Percentiles rank a stretch among this genome's conserved stretches.
Evolutionary conservation across 2,329 filamentous ascomycete species (phyloP).

Genomic region (Plectosphaerella cucumerina): DNA sequence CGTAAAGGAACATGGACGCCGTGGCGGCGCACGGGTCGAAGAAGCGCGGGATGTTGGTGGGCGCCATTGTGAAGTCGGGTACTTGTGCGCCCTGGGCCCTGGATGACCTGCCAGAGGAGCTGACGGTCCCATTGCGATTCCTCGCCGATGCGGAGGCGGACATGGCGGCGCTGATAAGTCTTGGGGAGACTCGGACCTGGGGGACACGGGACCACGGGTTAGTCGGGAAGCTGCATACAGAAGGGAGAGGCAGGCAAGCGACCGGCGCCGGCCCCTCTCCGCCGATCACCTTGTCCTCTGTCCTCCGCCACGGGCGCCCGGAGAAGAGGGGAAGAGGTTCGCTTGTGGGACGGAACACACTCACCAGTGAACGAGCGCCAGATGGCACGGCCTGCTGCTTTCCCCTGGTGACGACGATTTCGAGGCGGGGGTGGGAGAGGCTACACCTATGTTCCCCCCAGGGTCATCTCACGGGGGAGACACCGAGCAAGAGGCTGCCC

Average conservation of each 20-base stretch:
- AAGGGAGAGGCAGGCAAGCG: slow-evolving; percentile 14
- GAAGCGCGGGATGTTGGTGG: slow-evolving; percentile 45
- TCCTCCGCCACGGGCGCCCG: background rate
- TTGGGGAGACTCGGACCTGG: slow-evolving; percentile 17
- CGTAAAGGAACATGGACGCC: slow-evolving; percentile 84
- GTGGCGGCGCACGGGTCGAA: slow-evolving; percentile 91
- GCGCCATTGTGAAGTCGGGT: slow-evolving; percentile 51
- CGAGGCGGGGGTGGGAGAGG: slow-evolving; percentile 18
- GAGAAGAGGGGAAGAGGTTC: slow-evolving; percentile 9
- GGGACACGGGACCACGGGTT: slow-evolving; percentile 13
- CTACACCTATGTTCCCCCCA: slow-evolving; percentile 25
- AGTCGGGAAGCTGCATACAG: slow-evolving; percentile 19
- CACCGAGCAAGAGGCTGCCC: slow-evolving; percentile 17
- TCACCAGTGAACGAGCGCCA: slow-evolving; percentile 24
- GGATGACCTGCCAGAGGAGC: slow-evolving; percentile 48
- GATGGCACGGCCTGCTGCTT: slow-evolving; percentile 11
- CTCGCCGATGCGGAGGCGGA: slow-evolving; percentile 51
- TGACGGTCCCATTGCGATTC: slow-evolving; percentile 56
- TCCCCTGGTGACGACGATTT: slow-evolving; percentile 11
- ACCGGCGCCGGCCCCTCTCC: slow-evolving; percentile 5
- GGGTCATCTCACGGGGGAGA: slow-evolving; percentile 31
- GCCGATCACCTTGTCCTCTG: slow-evolving; percentile 9
- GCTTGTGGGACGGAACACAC: slow-evolving; percentile 35
- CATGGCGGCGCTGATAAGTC: slow-evolving; percentile 46
- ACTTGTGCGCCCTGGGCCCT: slow-evolving; percentile 40